phyloP scores from a whole-genome alignment of 768 basidiomycete genomes.

The Lactifluus piperatus region DNA sequence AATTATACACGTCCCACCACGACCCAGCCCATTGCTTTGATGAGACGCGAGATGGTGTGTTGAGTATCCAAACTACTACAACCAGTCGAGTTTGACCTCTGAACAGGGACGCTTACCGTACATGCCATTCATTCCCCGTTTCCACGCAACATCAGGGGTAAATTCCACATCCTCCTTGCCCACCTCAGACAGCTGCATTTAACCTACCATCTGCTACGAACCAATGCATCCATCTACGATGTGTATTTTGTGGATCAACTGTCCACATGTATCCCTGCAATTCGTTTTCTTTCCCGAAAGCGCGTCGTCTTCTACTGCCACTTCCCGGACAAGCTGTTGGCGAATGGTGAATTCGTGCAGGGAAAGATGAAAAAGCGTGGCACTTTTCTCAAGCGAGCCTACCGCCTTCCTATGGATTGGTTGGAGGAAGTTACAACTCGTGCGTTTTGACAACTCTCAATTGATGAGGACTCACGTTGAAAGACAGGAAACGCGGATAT shows the following conservation, averaged over 20 bases:
- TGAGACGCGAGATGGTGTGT: slow-evolving; percentile 82
- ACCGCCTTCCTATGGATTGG: slow-evolving; percentile 85
- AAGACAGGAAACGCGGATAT: slow-evolving; percentile 75
- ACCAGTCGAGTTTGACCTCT: not conserved
- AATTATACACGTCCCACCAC: slow-evolving; percentile 91
- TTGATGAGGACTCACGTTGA: not conserved
- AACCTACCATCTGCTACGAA: slow-evolving; percentile 49
- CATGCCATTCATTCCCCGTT: slow-evolving; percentile 65
- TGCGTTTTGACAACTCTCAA: slow-evolving; percentile 29
- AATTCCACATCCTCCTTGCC: slow-evolving; percentile 83
- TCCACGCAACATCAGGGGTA: slow-evolving; percentile 70
- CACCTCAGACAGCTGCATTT: slow-evolving; percentile 86
- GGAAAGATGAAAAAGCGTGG: slow-evolving; percentile 36
- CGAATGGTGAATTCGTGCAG: slow-evolving; percentile 57
- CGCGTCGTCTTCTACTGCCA: slow-evolving; percentile 96
- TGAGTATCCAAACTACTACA: not conserved
- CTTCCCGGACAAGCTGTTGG: slow-evolving; percentile 91
- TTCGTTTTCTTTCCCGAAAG: slow-evolving; percentile 56
- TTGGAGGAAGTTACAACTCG: slow-evolving; percentile 86
- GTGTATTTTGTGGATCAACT: slow-evolving; percentile 94
- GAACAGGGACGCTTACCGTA: slow-evolving; percentile 68
- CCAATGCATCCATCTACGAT: slow-evolving; percentile 50
- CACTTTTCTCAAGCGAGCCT: slow-evolving; percentile 58
- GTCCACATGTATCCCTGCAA: slow-evolving; percentile 81
- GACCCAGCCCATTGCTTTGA: slow-evolving; percentile 84